Evolutionary conservation across 1,284 basidiomycete species (phyloP).

Genomic region (Puccinia sorghi): DNA sequence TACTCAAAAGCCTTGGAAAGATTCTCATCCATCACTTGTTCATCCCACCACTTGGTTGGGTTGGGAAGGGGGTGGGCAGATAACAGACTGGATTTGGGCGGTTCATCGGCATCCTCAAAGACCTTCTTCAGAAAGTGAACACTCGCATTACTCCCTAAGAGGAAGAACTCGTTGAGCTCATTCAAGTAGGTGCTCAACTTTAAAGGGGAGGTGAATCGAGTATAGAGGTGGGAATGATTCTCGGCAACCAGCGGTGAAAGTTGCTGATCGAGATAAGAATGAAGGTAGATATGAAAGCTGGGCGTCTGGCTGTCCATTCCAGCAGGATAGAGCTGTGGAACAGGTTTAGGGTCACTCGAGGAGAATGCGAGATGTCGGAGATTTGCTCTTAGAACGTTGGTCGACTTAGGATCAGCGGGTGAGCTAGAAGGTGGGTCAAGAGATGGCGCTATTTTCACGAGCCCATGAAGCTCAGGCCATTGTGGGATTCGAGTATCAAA

Average conservation of each 20-base stretch:
- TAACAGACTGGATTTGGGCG: background rate
- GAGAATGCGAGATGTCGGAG: slow-evolving; percentile 7
- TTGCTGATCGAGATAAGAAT: background rate
- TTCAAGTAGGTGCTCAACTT: slow-evolving; percentile 24
- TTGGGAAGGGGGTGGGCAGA: background rate
- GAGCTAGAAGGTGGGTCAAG: background rate
- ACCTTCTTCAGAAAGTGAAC: slow-evolving; percentile 19
- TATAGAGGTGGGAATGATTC: slow-evolving; percentile 13
- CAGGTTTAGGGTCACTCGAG: background rate
- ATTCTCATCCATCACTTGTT: slow-evolving; percentile 17
- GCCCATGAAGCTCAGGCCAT: slow-evolving; percentile 21
- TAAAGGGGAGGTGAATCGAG: slow-evolving; percentile 4
- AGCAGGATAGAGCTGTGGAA: background rate
- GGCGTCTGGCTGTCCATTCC: background rate
- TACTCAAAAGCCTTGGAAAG: slow-evolving; percentile 30
- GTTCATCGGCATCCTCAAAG: slow-evolving; percentile 16
- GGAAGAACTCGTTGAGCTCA: slow-evolving; percentile 39
- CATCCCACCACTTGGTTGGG: slow-evolving; percentile 28
- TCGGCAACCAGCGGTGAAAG: slow-evolving; percentile 5
- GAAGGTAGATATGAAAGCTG: slow-evolving; percentile 2
- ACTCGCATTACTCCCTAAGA: slow-evolving; percentile 8
- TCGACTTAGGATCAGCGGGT: background rate
- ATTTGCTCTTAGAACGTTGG: background rate
- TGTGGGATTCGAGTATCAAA: background rate
- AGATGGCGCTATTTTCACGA: background rate